Percentiles rank a stretch among this genome's conserved stretches.
These are phyloP conservation scores for Euphorbia peplus DNA, from an alignment of 345 rosid species.

Conservation along the genomic window DNA sequence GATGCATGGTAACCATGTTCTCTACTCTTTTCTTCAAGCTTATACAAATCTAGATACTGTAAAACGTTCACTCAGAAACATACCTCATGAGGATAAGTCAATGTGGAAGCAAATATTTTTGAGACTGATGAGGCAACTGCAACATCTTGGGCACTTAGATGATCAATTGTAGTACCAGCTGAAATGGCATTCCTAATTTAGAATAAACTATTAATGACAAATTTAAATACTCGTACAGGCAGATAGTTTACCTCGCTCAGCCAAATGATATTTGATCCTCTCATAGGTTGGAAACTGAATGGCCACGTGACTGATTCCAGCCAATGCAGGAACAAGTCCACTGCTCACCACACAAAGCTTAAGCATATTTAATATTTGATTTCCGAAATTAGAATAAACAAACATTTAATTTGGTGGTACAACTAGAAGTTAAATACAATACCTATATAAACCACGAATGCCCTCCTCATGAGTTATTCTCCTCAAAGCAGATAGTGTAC, in stretches of 20 bases:
- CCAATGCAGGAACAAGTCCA: constrained; percentile 86
- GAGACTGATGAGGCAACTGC: constrained; percentile 87
- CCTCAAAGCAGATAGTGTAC: constrained; percentile 72
- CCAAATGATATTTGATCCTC: constrained; percentile 63
- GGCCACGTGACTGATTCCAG: constrained; percentile 92
- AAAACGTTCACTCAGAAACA: neutral
- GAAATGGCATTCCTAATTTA: constrained; percentile 15
- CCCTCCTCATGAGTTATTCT: constrained; percentile 83
- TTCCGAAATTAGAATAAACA: neutral
- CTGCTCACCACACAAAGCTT: constrained; percentile 36
- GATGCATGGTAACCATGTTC: neutral
- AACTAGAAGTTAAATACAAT: neutral
- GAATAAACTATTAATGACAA: neutral
- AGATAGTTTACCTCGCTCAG: constrained; percentile 46
- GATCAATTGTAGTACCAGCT: constrained; percentile 63
- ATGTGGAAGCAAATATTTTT: constrained; percentile 83
- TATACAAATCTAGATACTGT: neutral
- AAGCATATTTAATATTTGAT: neutral
- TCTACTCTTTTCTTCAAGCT: neutral
- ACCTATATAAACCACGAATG: constrained; percentile 86
- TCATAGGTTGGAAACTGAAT: constrained; percentile 86
- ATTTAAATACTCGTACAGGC: neutral
- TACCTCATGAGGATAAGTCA: constrained; percentile 94
- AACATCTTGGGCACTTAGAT: constrained; percentile 68
- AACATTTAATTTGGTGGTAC: neutral